phyloP scores from a whole-genome alignment of 148 eudicot species.

The Cornus controversa region DNA sequence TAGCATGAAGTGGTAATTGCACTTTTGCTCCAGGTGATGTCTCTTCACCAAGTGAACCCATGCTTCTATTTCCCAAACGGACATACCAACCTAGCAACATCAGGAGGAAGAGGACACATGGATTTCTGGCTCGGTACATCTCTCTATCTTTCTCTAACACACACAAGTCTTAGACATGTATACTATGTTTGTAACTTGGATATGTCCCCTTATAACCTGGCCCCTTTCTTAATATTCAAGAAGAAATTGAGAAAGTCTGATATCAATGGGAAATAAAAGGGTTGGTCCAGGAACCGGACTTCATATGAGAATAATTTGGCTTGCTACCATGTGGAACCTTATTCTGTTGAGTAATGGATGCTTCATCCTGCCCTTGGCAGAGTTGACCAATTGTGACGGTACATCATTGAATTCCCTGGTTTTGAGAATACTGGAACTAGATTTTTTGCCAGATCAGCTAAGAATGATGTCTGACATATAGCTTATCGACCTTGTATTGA shows the following conservation, averaged over 20 bases:
- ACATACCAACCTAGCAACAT: conserved; percentile 94
- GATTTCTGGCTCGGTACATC: conserved; percentile 77
- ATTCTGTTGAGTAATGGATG: not conserved
- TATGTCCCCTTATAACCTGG: not conserved
- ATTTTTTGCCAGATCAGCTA: not conserved
- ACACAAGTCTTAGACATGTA: not conserved
- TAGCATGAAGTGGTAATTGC: not conserved
- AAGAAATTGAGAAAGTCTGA: not conserved
- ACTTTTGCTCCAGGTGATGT: conserved; percentile 43
- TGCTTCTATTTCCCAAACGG: conserved; percentile 75
- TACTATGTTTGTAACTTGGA: not conserved
- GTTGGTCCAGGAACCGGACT: not conserved
- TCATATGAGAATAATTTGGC: not conserved
- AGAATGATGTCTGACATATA: not conserved
- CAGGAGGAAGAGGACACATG: conserved; percentile 84
- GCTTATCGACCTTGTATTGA: not conserved
- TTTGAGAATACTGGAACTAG: not conserved
- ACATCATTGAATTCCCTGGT: not conserved
- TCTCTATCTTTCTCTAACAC: conserved; percentile 8
- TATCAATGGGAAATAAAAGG: not conserved
- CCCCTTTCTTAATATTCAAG: not conserved
- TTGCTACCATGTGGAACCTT: not conserved
- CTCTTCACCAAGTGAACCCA: conserved; percentile 58
- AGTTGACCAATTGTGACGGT: not conserved
- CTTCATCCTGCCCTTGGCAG: not conserved